Conservation (phyloP, 805 yeast species). For the Sugiyamaella mastotermitis region DNA sequence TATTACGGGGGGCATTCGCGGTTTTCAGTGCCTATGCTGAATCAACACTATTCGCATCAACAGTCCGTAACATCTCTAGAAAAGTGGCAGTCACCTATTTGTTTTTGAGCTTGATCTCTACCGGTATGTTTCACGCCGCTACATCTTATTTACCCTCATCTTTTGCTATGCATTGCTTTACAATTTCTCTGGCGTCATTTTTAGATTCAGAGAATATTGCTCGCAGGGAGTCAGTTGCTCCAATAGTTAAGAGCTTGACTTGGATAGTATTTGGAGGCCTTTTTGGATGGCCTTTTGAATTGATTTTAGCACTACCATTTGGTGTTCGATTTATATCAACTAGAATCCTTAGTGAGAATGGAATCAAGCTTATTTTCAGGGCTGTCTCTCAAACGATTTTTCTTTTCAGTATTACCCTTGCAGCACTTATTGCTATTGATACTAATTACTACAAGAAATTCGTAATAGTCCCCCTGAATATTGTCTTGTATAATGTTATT, state of each 20-base stretch:
- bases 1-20: slow-evolving; percentile 43
- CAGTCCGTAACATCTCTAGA: slow-evolving; percentile 33
- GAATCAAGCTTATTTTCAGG: slow-evolving; percentile 8
- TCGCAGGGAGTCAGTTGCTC: too few relatives aligned
- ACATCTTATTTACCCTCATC: slow-evolving; percentile 81
- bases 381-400: slow-evolving; percentile 20
- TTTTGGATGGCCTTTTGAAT: slow-evolving; percentile 87
- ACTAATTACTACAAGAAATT: slow-evolving; percentile 53
- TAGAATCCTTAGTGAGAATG: slow-evolving; percentile 15
- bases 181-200: slow-evolving; percentile 27
- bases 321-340: slow-evolving; percentile 28
- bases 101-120: slow-evolving; percentile 52
- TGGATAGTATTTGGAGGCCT: slow-evolving; percentile 63
- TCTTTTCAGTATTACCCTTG: slow-evolving; percentile 18
- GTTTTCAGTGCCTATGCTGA: slow-evolving; percentile 45
- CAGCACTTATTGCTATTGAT: slow-evolving; percentile 34
- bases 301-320: slow-evolving; percentile 61
- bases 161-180: slow-evolving; percentile 52
- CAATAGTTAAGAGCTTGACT: slow-evolving; percentile 23
- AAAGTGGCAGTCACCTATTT: slow-evolving; percentile 54
- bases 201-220: slow-evolving; percentile 2
- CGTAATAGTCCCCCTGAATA: slow-evolving; percentile 72
- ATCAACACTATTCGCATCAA: slow-evolving; percentile 39
- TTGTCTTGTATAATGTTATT: slow-evolving; percentile 75
- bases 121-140: slow-evolving; percentile 88